These are phyloP conservation scores for Canariomyces notabilis DNA, from an alignment of 2,329 filamentous ascomycete species.

Conservation along the genomic window DNA sequence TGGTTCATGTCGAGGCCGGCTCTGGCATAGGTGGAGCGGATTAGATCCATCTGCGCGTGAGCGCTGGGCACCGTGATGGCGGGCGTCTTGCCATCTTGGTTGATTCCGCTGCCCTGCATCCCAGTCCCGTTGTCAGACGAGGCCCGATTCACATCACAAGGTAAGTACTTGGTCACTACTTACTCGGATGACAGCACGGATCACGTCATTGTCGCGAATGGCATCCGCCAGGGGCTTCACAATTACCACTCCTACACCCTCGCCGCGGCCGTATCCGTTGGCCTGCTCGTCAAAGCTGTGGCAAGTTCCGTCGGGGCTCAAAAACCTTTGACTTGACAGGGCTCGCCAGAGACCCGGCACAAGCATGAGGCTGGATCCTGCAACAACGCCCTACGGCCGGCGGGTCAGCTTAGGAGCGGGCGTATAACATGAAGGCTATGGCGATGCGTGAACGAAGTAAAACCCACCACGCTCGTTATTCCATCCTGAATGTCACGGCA, in stretches of 20 bases:
- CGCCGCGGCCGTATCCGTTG: constrained; percentile 45
- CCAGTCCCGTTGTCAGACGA: no score
- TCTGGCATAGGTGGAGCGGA: constrained; percentile 2
- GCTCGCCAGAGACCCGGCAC: no score
- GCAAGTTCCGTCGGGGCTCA: constrained; percentile 6
- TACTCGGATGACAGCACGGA: constrained; percentile 33
- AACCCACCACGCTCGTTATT: no score
- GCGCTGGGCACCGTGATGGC: constrained; percentile 26
- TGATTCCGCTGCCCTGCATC: not conserved
- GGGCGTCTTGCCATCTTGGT: constrained; percentile 25
- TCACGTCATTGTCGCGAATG: constrained; percentile 35
- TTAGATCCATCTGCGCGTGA: constrained; percentile 10
- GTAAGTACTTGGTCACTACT: no score
- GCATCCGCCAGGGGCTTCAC: constrained; percentile 38
- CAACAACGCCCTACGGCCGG: no score
- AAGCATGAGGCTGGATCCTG: no score
- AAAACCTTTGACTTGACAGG: no score
- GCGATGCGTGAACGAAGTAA: constrained; percentile 29
- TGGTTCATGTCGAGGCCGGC: constrained; percentile 1
- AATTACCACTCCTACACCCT: constrained; percentile 41
- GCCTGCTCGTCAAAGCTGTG: constrained; percentile 26
- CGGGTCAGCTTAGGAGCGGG: no score
- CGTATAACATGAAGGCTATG: constrained; percentile 13
- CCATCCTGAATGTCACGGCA: constrained; percentile 14
- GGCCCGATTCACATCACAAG: no score